Evolutionary conservation across 139 green algal genomes (phyloP).

Genomic region (Chlamydomonas sp.): DNA sequence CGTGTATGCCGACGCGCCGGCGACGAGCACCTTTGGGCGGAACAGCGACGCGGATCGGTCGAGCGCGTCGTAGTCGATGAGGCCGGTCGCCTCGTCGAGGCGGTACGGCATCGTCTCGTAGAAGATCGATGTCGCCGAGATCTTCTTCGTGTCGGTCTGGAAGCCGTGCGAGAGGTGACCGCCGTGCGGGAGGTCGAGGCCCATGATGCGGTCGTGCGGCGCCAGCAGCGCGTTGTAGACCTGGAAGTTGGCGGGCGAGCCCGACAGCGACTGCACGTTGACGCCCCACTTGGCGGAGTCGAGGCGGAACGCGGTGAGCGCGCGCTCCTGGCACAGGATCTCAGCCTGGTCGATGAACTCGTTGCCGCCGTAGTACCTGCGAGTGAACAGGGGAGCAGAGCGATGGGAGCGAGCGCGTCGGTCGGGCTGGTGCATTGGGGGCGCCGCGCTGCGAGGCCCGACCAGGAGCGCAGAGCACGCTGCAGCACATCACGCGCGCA

Average conservation of each 20-base stretch:
- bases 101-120: slow-evolving; percentile 98
- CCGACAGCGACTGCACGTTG: slow-evolving; percentile 93
- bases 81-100: slow-evolving; percentile 86
- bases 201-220: slow-evolving; percentile 98
- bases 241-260: slow-evolving; percentile 95
- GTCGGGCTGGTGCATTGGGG: too few relatives aligned
- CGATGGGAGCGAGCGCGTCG: too few relatives aligned
- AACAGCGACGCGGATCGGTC: slow-evolving; percentile 62
- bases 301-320: slow-evolving; percentile 82
- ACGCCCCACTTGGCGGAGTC: slow-evolving; percentile 90
- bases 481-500: slow-evolving; percentile 7
- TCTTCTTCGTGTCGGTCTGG: slow-evolving; percentile 97
- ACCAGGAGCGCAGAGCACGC: too few relatives aligned
- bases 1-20: slow-evolving; percentile 89
- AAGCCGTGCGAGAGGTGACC: slow-evolving; percentile 95
- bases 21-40: slow-evolving; percentile 89
- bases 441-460: too few relatives aligned
- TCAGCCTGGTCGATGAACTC: slow-evolving; percentile 96
- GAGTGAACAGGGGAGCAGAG: slow-evolving; percentile 8
- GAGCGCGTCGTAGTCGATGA: slow-evolving; percentile 93
- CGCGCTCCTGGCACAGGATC: slow-evolving; percentile 80
- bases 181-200: slow-evolving; percentile 93
- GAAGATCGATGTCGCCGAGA: slow-evolving; percentile 93
- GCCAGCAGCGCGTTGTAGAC: slow-evolving; percentile 97
- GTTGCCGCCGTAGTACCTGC: slow-evolving; percentile 96